Percentiles rank a stretch among this genome's conserved stretches.
These are phyloP conservation scores for Thymus quinquecostatus DNA, from an alignment of 257 asterid species.

Conservation along the genomic window DNA sequence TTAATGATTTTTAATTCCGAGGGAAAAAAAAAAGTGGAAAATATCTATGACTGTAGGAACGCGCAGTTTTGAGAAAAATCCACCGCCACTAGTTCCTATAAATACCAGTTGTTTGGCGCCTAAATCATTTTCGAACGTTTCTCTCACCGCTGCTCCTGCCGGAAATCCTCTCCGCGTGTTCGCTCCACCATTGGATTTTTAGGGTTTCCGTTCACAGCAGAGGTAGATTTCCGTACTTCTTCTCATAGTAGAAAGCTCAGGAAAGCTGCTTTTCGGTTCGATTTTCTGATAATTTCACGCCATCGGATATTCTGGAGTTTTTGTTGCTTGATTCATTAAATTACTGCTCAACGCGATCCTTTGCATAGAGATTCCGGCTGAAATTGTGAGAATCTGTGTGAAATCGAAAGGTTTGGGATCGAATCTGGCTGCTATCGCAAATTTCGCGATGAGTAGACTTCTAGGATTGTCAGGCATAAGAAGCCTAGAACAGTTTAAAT, in stretches of 20 bases:
- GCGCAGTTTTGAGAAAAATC: too few relatives aligned
- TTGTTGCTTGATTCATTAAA: constrained; percentile 8
- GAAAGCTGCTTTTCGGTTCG: constrained; percentile 9
- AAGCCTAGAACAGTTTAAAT: constrained; percentile 63
- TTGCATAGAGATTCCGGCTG: neutral
- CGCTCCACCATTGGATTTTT: constrained; percentile 14
- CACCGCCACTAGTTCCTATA: constrained; percentile 25
- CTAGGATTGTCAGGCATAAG: constrained; percentile 72
- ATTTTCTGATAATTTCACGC: constrained; percentile 19
- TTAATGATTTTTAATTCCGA: neutral
- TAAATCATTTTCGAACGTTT: constrained; percentile 34
- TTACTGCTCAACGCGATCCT: constrained; percentile 4
- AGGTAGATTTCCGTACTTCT: constrained; percentile 20
- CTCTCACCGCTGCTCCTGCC: constrained; percentile 22
- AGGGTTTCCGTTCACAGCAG: constrained; percentile 29
- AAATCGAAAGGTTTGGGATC: constrained; percentile 19
- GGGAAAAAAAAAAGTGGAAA: neutral
- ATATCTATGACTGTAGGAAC: too few relatives aligned
- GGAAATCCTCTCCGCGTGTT: constrained; percentile 24
- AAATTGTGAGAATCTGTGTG: neutral
- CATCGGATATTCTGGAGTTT: constrained; percentile 24
- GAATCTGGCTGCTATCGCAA: constrained; percentile 34
- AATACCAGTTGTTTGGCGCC: constrained; percentile 46
- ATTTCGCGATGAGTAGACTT: constrained; percentile 60
- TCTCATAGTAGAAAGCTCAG: constrained; percentile 1